These are phyloP conservation scores for Abrus precatorius DNA, from an alignment of 306 rosid genomes.

Conservation along the genomic window DNA sequence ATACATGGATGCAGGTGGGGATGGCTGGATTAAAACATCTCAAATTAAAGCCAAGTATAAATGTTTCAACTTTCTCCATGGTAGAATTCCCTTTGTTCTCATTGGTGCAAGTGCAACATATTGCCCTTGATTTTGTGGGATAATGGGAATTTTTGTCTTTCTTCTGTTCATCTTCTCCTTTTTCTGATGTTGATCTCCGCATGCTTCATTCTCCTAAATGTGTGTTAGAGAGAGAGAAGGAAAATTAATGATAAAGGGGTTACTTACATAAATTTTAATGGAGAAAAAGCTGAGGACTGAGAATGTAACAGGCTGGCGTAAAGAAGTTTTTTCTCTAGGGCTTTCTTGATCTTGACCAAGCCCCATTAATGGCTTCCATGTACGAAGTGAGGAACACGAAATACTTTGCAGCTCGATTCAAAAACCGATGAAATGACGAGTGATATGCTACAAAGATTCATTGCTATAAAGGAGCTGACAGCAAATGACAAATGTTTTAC, in stretches of 20 bases:
- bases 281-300: slow-evolving; percentile 46
- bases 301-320: slow-evolving; percentile 51
- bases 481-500: slow-evolving; percentile 46
- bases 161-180: slow-evolving; percentile 25
- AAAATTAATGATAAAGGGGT: slow-evolving; percentile 23
- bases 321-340: slow-evolving; percentile 52
- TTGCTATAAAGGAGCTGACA: slow-evolving; percentile 56
- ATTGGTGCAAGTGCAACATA: slow-evolving; percentile 47
- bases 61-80: slow-evolving; percentile 43
- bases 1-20: slow-evolving; percentile 48
- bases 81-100: slow-evolving; percentile 15
- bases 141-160: slow-evolving; percentile 31
- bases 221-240: neutral
- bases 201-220: slow-evolving; percentile 69
- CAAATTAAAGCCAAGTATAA: slow-evolving; percentile 39
- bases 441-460: slow-evolving; percentile 1
- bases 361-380: slow-evolving; percentile 52
- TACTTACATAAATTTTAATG: slow-evolving; percentile 22
- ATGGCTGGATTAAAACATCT: slow-evolving; percentile 52
- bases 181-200: slow-evolving; percentile 50
- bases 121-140: slow-evolving; percentile 43
- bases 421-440: slow-evolving; percentile 45
- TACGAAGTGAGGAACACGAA: slow-evolving; percentile 48
- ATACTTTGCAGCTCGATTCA: slow-evolving; percentile 40
- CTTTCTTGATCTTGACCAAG: slow-evolving; percentile 58